A percentile compares a stretch with the other conserved stretches of the same genome.
Evolutionary conservation across 768 basidiomycete species (phyloP).

Genomic region (Leccinum uliginosum): DNA sequence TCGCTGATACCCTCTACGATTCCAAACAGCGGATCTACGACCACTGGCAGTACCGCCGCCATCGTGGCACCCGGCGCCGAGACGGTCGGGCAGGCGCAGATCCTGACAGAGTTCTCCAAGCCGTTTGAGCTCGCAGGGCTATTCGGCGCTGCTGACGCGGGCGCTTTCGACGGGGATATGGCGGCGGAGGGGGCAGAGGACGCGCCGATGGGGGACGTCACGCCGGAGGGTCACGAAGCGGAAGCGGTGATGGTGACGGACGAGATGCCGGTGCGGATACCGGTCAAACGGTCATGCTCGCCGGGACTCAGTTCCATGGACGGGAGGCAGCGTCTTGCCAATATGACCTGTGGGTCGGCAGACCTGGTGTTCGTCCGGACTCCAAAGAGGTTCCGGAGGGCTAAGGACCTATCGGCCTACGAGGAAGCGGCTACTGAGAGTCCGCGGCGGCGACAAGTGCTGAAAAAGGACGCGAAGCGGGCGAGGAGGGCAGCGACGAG

Average conservation of each 20-base stretch:
- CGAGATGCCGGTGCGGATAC: slow-evolving; percentile 30
- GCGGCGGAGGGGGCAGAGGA: not conserved
- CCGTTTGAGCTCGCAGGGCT: slow-evolving; percentile 81
- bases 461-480: slow-evolving; percentile 65
- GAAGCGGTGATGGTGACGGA: slow-evolving; percentile 40
- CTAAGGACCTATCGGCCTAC: slow-evolving; percentile 51
- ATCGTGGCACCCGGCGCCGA: slow-evolving; percentile 68
- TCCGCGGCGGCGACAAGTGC: slow-evolving; percentile 51
- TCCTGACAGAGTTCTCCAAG: slow-evolving; percentile 63
- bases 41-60: not conserved
- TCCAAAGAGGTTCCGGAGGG: slow-evolving; percentile 59
- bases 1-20: slow-evolving; percentile 58
- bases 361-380: slow-evolving; percentile 8
- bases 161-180: slow-evolving; percentile 51
- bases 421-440: slow-evolving; percentile 43
- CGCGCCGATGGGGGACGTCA: slow-evolving; percentile 41
- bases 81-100: slow-evolving; percentile 75
- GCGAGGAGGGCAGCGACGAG: slow-evolving; percentile 48
- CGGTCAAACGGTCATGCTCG: slow-evolving; percentile 25
- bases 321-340: not conserved
- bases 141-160: slow-evolving; percentile 76
- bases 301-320: not conserved
- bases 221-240: slow-evolving; percentile 26
- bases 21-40: slow-evolving; percentile 25
- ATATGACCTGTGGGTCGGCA: not conserved